Conservation (phyloP, 2,329 filamentous ascomycete species). For the Colletotrichum orchidophilum region DNA sequence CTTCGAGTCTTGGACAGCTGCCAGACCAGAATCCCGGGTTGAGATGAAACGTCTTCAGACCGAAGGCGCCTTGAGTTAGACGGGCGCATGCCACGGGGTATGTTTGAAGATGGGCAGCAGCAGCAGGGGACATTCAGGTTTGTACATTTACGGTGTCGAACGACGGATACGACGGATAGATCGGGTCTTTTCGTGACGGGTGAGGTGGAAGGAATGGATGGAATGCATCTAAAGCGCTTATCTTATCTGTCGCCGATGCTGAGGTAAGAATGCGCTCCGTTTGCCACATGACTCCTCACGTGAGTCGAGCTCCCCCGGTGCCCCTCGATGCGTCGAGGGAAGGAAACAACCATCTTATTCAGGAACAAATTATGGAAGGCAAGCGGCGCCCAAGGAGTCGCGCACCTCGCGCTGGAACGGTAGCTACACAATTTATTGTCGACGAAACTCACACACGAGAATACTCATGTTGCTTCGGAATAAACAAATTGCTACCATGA, state of each 20-base stretch:
- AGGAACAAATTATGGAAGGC: background rate
- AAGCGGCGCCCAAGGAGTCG: background rate
- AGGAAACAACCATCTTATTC: background rate
- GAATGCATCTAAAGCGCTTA: too few species aligned
- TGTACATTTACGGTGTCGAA: too few species aligned
- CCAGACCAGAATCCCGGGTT: background rate
- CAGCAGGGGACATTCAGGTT: background rate
- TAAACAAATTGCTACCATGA: conserved; percentile 24
- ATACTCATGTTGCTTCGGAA: background rate
- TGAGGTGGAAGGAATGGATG: too few species aligned
- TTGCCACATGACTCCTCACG: background rate
- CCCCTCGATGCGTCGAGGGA: conserved; percentile 2
- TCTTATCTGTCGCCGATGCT: background rate
- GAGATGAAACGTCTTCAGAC: conserved; percentile 4
- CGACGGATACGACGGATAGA: too few species aligned
- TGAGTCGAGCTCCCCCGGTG: background rate
- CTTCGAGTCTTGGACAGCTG: background rate
- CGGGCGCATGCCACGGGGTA: background rate
- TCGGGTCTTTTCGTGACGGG: too few species aligned
- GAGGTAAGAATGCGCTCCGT: background rate
- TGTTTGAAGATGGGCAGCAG: background rate
- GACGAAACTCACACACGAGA: background rate
- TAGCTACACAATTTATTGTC: background rate
- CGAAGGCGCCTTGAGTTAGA: background rate
- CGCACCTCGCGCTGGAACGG: background rate